Conservation (phyloP, 2,329 filamentous ascomycete species). For the Aspergillus carbonarius region DNA sequence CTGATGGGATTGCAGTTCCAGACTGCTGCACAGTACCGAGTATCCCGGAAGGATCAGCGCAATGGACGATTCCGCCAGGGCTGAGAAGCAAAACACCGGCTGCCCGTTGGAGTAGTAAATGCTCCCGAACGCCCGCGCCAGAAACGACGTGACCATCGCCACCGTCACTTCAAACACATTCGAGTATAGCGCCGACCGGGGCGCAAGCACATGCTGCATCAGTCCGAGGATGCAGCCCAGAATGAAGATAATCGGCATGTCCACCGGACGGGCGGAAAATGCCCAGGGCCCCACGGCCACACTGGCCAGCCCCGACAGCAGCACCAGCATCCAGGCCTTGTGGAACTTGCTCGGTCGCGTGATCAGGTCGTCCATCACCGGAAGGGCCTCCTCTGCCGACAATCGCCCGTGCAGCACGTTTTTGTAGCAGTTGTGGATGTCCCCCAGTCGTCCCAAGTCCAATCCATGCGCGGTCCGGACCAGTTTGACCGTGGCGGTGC, state of each 20-base stretch:
- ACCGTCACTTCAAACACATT: conserved; percentile 65
- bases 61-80: conserved; percentile 70
- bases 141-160: conserved; percentile 64
- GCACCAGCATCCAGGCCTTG: conserved; percentile 53
- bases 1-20: conserved; percentile 68
- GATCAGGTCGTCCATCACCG: conserved; percentile 52
- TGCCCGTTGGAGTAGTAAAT: conserved; percentile 46
- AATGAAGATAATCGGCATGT: conserved; percentile 73
- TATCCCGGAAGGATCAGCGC: conserved; percentile 72
- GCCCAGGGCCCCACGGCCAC: conserved; percentile 74
- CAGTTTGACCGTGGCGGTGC: conserved; percentile 46
- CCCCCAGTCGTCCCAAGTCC: conserved; percentile 42
- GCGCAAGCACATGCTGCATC: conserved; percentile 71
- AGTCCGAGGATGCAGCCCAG: conserved; percentile 71
- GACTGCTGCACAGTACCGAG: conserved; percentile 58
- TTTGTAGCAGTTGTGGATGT: conserved; percentile 47
- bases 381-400: conserved; percentile 42
- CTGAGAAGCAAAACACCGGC: conserved; percentile 66
- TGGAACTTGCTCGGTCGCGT: conserved; percentile 56
- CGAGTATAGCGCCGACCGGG: conserved; percentile 64
- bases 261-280: conserved; percentile 71
- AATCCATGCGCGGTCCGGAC: conserved; percentile 40
- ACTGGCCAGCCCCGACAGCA: conserved; percentile 72
- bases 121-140: conserved; percentile 65
- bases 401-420: conserved; percentile 45